These are phyloP conservation scores for Epichloe sylvatica DNA, from an alignment of 2,329 filamentous ascomycete species.

Conservation along the genomic window DNA sequence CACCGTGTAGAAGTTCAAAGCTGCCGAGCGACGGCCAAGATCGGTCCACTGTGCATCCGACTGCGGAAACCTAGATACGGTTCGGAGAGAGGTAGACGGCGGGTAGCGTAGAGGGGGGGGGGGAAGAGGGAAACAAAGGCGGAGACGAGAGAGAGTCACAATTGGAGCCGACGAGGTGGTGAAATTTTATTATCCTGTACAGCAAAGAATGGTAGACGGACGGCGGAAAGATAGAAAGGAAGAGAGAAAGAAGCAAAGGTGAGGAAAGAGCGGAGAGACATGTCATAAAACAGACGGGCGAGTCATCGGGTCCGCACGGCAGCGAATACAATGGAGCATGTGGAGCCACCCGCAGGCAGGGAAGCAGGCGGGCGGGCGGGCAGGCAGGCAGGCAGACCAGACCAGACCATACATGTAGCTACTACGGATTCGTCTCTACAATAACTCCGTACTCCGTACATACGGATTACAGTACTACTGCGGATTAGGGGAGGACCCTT, in stretches of 20 bases:
- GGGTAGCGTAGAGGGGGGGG: neutral
- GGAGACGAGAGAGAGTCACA: neutral
- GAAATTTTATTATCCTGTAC: neutral
- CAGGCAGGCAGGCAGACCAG: no score
- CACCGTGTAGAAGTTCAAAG: neutral
- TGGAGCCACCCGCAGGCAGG: neutral
- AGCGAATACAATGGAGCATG: neutral
- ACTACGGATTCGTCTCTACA: no score
- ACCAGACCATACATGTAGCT: no score
- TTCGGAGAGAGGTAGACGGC: neutral
- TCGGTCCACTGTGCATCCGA: conserved; percentile 1
- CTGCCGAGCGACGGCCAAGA: neutral
- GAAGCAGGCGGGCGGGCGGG: no score
- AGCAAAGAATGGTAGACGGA: neutral
- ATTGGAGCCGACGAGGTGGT: neutral
- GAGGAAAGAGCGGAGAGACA: conserved; percentile 2
- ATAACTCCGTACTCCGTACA: no score
- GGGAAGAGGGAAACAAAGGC: neutral
- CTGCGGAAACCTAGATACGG: conserved; percentile 1
- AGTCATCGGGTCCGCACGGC: neutral
- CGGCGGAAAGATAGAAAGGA: neutral
- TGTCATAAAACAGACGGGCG: neutral
- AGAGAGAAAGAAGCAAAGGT: neutral
- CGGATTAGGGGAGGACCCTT: neutral
- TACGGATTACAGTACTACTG: no score